Evolutionary conservation across 257 asterid genomes (phyloP), one percentile per base, ranked within the genome.

Genomic region (Phtheirospermum japonicum): DNA sequence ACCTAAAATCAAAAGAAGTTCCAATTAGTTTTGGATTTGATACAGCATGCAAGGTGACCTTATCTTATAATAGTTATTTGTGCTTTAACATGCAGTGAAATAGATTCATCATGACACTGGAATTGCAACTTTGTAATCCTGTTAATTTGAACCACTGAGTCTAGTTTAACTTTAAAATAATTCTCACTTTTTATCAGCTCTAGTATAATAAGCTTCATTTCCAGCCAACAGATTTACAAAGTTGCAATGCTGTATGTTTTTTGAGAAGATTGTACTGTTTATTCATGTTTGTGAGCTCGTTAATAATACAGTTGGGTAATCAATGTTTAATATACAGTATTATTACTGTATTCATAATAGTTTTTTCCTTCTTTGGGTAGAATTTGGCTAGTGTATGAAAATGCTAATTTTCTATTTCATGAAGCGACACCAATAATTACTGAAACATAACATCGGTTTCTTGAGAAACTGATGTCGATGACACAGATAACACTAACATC

Each of bases 1-100:
- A 86, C 71, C 82, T 86, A 68, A 86, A 86, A 75, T 74, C 77
- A 71, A 83, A 83, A 62, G 91, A 86, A 75, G 95, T 86, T 53
- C 95, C 95, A 64, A 59, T 71, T 62, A 86, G 95, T 77, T 86
- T 86, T 49, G 95, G 95, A 33, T 86, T 86, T 70, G 95, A 86
- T 57, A 86, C 91, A 18, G 95, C 95, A 12, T 86, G 95, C 91
- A 86, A 86, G 95, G 91, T 86, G 65, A 70, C 59, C 23, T 30
- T 61, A 18, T 12, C 12, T 56, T 26, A n/a, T 56, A 37, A 12
- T 58, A 4, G 28, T 56, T 48, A 19, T 23, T 23, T 23, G 28
- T 23, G 28, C 3, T 1, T 23, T 23, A 23, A 9, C 57, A 9
- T 52, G 4, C 57, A 12, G 7, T 6, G 7, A 52, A 11, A 19